These are phyloP conservation scores for Phylloporus arenicola DNA, from an alignment of 768 basidiomycete species.

Conservation along the genomic window DNA sequence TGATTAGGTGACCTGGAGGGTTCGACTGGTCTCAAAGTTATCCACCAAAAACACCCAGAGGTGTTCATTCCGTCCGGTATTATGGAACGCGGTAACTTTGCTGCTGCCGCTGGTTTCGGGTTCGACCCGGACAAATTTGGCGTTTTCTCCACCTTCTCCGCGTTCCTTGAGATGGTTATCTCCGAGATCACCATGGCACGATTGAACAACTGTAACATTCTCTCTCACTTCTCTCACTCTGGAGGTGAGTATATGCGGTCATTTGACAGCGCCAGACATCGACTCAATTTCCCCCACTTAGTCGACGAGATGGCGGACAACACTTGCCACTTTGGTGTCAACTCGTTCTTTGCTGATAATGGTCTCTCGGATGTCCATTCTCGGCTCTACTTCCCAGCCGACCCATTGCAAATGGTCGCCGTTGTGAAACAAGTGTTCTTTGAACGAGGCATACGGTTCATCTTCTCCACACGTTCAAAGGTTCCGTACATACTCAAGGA, in stretches of 20 bases:
- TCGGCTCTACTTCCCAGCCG: conserved; percentile 85
- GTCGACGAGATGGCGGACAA: conserved; percentile 70
- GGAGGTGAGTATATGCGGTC: conserved; percentile 47
- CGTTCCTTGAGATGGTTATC: conserved; percentile 87
- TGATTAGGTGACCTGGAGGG: conserved; percentile 73
- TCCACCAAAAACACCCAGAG: conserved; percentile 87
- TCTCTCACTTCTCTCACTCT: conserved; percentile 86
- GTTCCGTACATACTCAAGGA: conserved; percentile 81
- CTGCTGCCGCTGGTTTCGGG: conserved; percentile 83
- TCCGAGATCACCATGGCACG: conserved; percentile 93
- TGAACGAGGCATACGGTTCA: conserved; percentile 73
- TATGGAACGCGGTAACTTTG: conserved; percentile 83
- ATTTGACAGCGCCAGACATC: not conserved
- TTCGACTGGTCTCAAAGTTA: conserved; percentile 82
- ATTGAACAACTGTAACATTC: conserved; percentile 81
- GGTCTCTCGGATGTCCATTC: conserved; percentile 76
- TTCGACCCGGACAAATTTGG: conserved; percentile 79
- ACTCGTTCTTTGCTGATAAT: conserved; percentile 86
- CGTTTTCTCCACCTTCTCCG: conserved; percentile 87
- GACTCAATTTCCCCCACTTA: conserved; percentile 16
- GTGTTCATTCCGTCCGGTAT: conserved; percentile 82
- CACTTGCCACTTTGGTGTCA: conserved; percentile 67
- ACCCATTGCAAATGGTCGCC: conserved; percentile 74
- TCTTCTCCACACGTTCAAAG: conserved; percentile 88
- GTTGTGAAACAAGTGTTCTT: conserved; percentile 77